A percentile compares a stretch with the other conserved stretches of the same genome.
Conservation (phyloP, 495 filamentous ascomycete species). For the Aspergillus leporis region DNA sequence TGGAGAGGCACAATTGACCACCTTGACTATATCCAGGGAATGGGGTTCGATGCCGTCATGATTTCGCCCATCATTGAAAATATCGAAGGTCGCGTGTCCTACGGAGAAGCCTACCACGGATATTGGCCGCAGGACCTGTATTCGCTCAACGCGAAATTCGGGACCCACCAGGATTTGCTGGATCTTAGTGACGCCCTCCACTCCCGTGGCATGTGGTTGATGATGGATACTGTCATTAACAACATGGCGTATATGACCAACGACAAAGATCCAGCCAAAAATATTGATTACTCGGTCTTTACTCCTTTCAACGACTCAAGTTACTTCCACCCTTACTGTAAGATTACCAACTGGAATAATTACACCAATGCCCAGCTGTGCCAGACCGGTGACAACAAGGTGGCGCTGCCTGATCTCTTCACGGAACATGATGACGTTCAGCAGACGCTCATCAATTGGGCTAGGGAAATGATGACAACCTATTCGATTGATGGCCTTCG, state of each 20-base stretch:
- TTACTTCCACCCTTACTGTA: slow-evolving; percentile 68
- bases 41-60: slow-evolving; percentile 84
- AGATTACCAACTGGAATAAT: slow-evolving; percentile 63
- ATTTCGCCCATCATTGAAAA: slow-evolving; percentile 76
- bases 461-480: slow-evolving; percentile 57
- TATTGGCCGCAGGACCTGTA: slow-evolving; percentile 74
- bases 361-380: slow-evolving; percentile 51
- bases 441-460: slow-evolving; percentile 60
- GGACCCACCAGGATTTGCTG: slow-evolving; percentile 61
- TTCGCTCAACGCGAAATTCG: slow-evolving; percentile 65
- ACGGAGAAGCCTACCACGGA: slow-evolving; percentile 69
- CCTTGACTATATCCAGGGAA: slow-evolving; percentile 61
- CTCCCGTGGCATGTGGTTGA: slow-evolving; percentile 64
- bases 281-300: slow-evolving; percentile 61
- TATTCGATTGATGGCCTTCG: slow-evolving; percentile 79
- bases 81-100: slow-evolving; percentile 43
- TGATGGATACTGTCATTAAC: slow-evolving; percentile 80
- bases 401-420: slow-evolving; percentile 66
- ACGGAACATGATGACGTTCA: slow-evolving; percentile 62
- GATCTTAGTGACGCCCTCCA: slow-evolving; percentile 62
- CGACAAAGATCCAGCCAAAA: slow-evolving; percentile 53
- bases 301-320: slow-evolving; percentile 63
- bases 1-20: slow-evolving; percentile 69
- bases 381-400: slow-evolving; percentile 60
- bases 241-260: slow-evolving; percentile 60